Evolutionary conservation across 768 basidiomycete genomes (phyloP), one percentile per base, ranked within the genome.

Genomic region (Tricholoma bakamatsutake): DNA sequence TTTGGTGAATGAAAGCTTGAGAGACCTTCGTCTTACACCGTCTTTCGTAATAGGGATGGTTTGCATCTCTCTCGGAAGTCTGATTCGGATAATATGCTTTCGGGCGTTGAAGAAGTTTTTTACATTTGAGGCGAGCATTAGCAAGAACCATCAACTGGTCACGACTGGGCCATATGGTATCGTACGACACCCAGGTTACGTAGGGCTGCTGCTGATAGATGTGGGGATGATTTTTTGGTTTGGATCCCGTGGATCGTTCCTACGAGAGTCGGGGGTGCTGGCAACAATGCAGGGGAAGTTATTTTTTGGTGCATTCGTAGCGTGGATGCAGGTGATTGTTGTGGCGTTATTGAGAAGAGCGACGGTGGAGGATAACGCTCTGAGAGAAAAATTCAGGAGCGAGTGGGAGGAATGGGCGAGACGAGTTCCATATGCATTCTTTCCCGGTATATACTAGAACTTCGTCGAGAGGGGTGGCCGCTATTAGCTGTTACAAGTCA

Each of bases 101-200:
- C 65, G 70, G 35, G 75, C 74, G 35, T 70, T 83, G 13, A 80
- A 79, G 4, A 62, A 51, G 1, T 61, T 78, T 43, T 81, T 81
- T 62, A 83, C 80, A 0, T 82, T 80, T 54, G 77, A 81, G 62
- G 69, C 81, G 69, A 72, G 70, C 65, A 77, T 82, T 28, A 73
- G 72, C 40, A 64, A 67, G 18, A 68, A 76, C 51, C 82, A 83
- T 54, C 65, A 59, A 52, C 70, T 83, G 15, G 68, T 82, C 5
- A 79, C 72, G 0, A 67, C 68, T 28, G 80, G 81, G 1, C 80
- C 79, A 0, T 83, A 83, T 24, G 17, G 34, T 37, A 28, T 51
- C 3, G 50, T 51, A 15, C 50, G 34, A 21, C 50, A 51, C 17
- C 50, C 31, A 6, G n/a, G 17, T 24, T 51, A 50, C 35, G 15